Evolutionary conservation across 2,329 filamentous ascomycete genomes (phyloP).

Genomic region (Pseudogymnoascus sp.): DNA sequence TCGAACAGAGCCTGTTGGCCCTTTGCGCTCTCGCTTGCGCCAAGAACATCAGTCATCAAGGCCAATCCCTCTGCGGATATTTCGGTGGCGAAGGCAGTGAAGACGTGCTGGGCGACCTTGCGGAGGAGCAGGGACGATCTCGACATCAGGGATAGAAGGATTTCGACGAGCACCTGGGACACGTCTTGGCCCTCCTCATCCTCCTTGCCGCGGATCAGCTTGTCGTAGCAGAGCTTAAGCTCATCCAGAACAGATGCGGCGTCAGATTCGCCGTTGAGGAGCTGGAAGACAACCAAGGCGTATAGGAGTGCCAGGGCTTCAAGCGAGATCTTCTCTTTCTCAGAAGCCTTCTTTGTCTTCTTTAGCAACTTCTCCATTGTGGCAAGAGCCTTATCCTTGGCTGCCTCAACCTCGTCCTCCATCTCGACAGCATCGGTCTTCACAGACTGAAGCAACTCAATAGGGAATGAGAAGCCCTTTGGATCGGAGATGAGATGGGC

Average conservation of each 20-base stretch:
- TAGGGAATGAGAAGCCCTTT: constrained; percentile 40
- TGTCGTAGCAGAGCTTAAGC: constrained; percentile 66
- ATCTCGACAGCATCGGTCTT: constrained; percentile 38
- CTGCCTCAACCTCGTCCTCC: constrained; percentile 46
- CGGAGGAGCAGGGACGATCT: constrained; percentile 78
- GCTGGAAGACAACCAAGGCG: constrained; percentile 73
- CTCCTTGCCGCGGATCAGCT: constrained; percentile 43
- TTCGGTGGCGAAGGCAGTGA: constrained; percentile 68
- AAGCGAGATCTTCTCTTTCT: constrained; percentile 25
- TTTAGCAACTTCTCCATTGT: constrained; percentile 47
- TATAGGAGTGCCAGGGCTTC: constrained; percentile 74
- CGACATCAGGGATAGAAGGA: constrained; percentile 81
- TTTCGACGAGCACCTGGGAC: constrained; percentile 73
- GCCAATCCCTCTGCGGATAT: constrained; percentile 67
- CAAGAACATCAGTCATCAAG: constrained; percentile 57
- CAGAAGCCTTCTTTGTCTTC: constrained; percentile 27
- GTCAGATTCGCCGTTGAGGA: constrained; percentile 85
- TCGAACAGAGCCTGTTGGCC: constrained; percentile 85
- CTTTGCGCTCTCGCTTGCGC: constrained; percentile 69
- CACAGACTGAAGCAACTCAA: constrained; percentile 21
- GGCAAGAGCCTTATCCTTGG: constrained; percentile 43
- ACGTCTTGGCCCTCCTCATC: constrained; percentile 43
- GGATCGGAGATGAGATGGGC: constrained; percentile 47
- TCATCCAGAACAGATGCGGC: constrained; percentile 76
- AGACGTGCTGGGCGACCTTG: constrained; percentile 81